Conservation (phyloP, 768 basidiomycete genomes). For the Lactarius tabidus region DNA sequence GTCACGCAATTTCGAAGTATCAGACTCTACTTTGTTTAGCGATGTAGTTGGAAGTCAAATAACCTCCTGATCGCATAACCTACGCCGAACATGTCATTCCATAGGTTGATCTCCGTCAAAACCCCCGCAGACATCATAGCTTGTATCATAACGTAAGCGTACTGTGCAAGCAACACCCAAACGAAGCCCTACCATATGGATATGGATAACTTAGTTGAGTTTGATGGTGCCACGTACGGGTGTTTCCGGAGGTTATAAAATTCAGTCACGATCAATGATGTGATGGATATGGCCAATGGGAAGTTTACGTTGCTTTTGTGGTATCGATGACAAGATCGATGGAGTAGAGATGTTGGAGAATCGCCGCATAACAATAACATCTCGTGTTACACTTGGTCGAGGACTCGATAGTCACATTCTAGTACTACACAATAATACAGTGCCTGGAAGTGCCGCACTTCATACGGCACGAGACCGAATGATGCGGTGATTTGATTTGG, state of each 20-base stretch:
- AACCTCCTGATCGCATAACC: not conserved
- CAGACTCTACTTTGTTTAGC: no score
- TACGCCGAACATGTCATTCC: not conserved
- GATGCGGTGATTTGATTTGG: no score
- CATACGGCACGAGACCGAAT: no score
- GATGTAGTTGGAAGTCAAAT: no score
- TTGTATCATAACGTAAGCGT: not conserved
- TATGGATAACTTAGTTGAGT: slow-evolving; percentile 27
- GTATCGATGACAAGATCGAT: slow-evolving; percentile 31
- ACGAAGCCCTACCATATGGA: slow-evolving; percentile 27
- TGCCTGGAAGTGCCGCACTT: no score
- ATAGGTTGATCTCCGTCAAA: not conserved
- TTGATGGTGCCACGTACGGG: slow-evolving; percentile 29
- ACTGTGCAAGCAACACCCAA: slow-evolving; percentile 31
- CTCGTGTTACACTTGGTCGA: no score
- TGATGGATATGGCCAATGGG: slow-evolving; percentile 33
- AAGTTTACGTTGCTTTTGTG: slow-evolving; percentile 28
- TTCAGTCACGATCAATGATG: slow-evolving; percentile 26
- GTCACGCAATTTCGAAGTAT: no score
- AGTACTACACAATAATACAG: not conserved
- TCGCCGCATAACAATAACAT: not conserved
- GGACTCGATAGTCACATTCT: not conserved
- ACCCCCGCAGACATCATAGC: not conserved
- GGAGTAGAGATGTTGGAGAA: slow-evolving; percentile 24
- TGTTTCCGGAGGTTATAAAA: slow-evolving; percentile 28